phyloP scores from a whole-genome alignment of 2,329 filamentous ascomycete species.

The Emergomyces orientalis region DNA sequence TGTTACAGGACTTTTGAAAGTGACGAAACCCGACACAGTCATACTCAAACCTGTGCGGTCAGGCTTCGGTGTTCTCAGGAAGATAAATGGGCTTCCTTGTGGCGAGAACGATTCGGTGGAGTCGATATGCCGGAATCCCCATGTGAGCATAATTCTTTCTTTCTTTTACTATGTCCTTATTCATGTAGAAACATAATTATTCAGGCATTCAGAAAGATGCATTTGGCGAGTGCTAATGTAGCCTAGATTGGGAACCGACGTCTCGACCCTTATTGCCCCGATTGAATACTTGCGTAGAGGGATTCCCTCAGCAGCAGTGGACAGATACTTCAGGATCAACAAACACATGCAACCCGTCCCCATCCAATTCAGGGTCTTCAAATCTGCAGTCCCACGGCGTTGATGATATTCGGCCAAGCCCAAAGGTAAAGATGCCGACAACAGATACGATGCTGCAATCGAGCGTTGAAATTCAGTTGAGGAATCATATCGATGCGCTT shows the following conservation, averaged over 20 bases:
- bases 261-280: not conserved
- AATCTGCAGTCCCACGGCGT: not conserved
- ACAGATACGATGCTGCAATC: not conserved
- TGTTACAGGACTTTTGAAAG: conserved; percentile 4
- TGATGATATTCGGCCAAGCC: not conserved
- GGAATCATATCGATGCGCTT: not conserved
- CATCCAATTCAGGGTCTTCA: not conserved
- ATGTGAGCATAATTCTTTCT: not conserved
- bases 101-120: conserved; percentile 4
- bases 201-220: not conserved
- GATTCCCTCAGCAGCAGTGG: not conserved
- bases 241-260: conserved; percentile 1
- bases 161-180: not conserved
- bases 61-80: not conserved
- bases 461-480: not conserved
- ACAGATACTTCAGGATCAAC: not conserved
- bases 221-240: not conserved
- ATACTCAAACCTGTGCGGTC: not conserved
- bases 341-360: not conserved
- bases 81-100: conserved; percentile 3
- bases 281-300: not conserved
- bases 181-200: not conserved
- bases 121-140: not conserved
- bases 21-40: not conserved
- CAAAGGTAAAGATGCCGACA: too few species aligned